Evolutionary conservation across 1,139 yeast genomes (phyloP).

Genomic region (Blastobotrys aristatus): DNA sequence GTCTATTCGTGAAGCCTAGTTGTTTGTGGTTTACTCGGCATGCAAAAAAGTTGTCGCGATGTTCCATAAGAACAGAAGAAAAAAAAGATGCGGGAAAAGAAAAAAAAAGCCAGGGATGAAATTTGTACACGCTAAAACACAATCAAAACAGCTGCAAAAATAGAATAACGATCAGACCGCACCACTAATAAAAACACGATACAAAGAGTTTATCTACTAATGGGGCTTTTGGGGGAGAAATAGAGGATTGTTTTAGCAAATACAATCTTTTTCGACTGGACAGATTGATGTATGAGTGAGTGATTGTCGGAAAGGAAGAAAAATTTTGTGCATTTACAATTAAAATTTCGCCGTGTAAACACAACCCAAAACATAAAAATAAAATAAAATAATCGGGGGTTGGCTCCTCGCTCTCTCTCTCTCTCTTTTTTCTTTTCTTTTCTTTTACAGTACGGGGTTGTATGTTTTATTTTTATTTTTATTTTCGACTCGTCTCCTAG

Average conservation of each 20-base stretch:
- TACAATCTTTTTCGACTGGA: not conserved
- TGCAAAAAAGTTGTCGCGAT: not conserved
- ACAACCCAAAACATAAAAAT: not conserved
- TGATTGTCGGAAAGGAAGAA: slow-evolving; percentile 1
- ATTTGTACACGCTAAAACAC: not conserved
- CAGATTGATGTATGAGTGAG: not conserved
- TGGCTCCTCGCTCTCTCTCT: not conserved
- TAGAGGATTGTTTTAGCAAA: not conserved
- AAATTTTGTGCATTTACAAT: not conserved
- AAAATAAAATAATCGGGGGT: not conserved
- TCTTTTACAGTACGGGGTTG: not conserved
- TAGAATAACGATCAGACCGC: not conserved
- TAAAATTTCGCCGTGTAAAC: slow-evolving; percentile 1
- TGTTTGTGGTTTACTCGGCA: not conserved
- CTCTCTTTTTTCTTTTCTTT: not conserved
- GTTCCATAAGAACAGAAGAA: not conserved
- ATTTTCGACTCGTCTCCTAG: no score
- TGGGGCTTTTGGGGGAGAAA: no score
- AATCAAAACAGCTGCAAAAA: not conserved
- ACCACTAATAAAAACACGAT: not conserved
- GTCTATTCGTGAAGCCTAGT: no score
- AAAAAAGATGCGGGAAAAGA: not conserved
- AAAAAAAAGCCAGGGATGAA: not conserved
- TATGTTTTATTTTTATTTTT: no score
- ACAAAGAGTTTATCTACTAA: not conserved